These are phyloP conservation scores for Talaromyces sp. DNA, from an alignment of 2,329 filamentous ascomycete genomes.

Conservation along the genomic window DNA sequence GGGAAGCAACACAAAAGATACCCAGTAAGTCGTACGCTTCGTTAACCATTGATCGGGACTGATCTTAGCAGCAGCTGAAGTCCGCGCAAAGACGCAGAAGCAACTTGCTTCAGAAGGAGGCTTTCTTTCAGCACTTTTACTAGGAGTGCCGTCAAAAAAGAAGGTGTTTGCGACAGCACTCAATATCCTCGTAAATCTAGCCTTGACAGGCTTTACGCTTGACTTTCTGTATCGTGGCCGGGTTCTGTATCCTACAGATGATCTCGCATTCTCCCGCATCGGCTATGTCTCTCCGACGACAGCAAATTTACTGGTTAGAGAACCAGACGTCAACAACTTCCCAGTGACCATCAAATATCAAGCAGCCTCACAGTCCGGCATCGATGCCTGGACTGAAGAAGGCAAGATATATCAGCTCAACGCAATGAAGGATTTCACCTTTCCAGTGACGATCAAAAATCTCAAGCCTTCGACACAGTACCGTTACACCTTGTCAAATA, in stretches of 20 bases:
- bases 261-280: conserved; percentile 79
- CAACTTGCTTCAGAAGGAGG: background rate
- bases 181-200: conserved; percentile 69
- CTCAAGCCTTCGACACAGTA: conserved; percentile 70
- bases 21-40: conserved; percentile 7
- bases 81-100: conserved; percentile 2
- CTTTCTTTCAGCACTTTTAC: conserved; percentile 54
- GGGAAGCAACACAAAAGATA: conserved; percentile 16
- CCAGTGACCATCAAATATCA: conserved; percentile 68
- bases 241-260: conserved; percentile 64
- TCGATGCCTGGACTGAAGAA: conserved; percentile 59
- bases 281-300: conserved; percentile 79
- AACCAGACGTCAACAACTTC: conserved; percentile 70
- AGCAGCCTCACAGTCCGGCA: conserved; percentile 30
- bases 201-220: conserved; percentile 63
- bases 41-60: background rate
- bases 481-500: conserved; percentile 81
- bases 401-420: conserved; percentile 64
- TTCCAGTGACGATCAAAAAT: conserved; percentile 62
- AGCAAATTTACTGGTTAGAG: conserved; percentile 78
- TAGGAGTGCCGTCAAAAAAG: conserved; percentile 70
- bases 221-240: conserved; percentile 76
- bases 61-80: background rate
- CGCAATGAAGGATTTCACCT: conserved; percentile 79
- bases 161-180: conserved; percentile 62